phyloP scores from a whole-genome alignment of 805 yeast genomes.

The Wickerhamomyces canadensis region DNA sequence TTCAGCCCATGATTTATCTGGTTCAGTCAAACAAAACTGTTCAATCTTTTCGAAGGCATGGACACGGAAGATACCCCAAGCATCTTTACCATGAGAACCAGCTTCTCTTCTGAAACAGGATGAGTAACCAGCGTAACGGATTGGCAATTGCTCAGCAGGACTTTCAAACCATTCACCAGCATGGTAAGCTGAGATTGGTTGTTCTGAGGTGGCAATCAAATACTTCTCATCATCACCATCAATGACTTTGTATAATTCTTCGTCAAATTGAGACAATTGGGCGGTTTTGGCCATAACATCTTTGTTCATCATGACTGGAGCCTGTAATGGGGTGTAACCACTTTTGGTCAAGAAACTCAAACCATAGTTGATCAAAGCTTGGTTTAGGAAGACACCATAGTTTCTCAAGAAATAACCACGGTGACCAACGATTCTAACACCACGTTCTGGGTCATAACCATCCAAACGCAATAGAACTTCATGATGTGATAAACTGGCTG shows the following conservation, averaged over 20 bases:
- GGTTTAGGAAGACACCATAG: slow-evolving; percentile 95
- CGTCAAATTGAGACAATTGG: slow-evolving; percentile 95
- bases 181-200: slow-evolving; percentile 97
- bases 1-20: slow-evolving; percentile 97
- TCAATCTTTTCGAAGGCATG: slow-evolving; percentile 98
- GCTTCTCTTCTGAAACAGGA: slow-evolving; percentile 99
- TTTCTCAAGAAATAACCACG: slow-evolving; percentile 96
- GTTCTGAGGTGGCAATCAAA: slow-evolving; percentile 97
- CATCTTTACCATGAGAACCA: slow-evolving; percentile 98
- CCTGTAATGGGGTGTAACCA: slow-evolving; percentile 87
- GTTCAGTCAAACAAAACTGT: slow-evolving; percentile 93
- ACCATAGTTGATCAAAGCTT: slow-evolving; percentile 96
- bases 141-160: slow-evolving; percentile 94
- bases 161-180: slow-evolving; percentile 97
- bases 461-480: slow-evolving; percentile 91
- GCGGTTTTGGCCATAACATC: slow-evolving; percentile 99
- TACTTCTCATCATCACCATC: slow-evolving; percentile 98
- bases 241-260: slow-evolving; percentile 92
- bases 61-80: slow-evolving; percentile 99
- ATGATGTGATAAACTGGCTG: slow-evolving; percentile 86
- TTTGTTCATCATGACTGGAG: slow-evolving; percentile 99
- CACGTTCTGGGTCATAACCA: slow-evolving; percentile 98
- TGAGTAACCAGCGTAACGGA: slow-evolving; percentile 95
- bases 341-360: slow-evolving; percentile 72
- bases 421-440: slow-evolving; percentile 95